Evolutionary conservation across 495 filamentous ascomycete species (phyloP), one percentile per base, ranked within the genome.

Genomic region (Penicillium manginii): DNA sequence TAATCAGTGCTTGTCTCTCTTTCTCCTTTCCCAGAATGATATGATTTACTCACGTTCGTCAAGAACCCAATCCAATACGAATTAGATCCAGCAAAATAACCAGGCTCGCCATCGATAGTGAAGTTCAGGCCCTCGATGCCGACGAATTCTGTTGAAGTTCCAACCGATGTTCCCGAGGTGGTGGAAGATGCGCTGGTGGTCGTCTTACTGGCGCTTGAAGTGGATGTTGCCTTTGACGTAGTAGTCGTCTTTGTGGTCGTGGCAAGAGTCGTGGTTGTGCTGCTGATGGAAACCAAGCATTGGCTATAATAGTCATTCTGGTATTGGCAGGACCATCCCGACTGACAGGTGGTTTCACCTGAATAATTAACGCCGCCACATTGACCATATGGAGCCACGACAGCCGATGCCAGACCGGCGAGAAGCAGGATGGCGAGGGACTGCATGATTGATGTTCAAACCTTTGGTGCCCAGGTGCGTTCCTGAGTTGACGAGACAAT

Each of bases 61-160:
- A 90, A 79, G 75, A 90, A 90, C 17, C 80, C 75, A 59, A 91
- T 83, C 88, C 87, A 92, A 78, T 91, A 92, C 46, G 83, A 73
- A 71, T 92, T 92, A 4, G 86, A 87, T 15, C 89, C 89, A 3
- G 86, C 83, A 65, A 80, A 88, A 71, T 87, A 85, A 56, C 78
- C 76, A 4, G 82, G 84, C 58, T 82, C 63, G 18, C 85, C 85
- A 65, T 88, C 83, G 61, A 90, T 84, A 50, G 72, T 78, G 74
- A 90, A 88, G 32, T 84, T 78, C 8, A 74, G 72, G 0, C 80
- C 86, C 3, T 80, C 69, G 1, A 78, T 79, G 4, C 73, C 78
- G 14, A 83, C 73, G 50, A 85, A 84, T 29, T 29, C 26, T 29
- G 26, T 29, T 29, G 26, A 29, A 5, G 26, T 29, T 29, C 26